Conservation (phyloP, 78 protist species). For the Dictyostelium purpureum region DNA sequence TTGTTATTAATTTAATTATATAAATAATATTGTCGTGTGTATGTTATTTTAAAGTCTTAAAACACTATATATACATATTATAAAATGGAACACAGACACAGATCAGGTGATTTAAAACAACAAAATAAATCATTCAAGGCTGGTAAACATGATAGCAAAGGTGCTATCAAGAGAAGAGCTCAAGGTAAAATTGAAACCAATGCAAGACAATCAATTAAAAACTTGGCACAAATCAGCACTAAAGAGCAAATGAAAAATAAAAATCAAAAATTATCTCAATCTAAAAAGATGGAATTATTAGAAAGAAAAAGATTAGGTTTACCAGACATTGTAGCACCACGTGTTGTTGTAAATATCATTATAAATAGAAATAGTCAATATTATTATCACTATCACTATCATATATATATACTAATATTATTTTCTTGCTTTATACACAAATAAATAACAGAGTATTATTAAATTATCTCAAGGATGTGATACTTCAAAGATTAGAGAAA, state of each 20-base stretch:
- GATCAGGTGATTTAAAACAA: constrained; percentile 74
- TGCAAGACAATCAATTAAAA: constrained; percentile 33
- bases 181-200: constrained; percentile 63
- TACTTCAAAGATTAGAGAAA: neutral
- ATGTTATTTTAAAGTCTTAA: neutral
- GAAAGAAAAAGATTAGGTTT: constrained; percentile 55
- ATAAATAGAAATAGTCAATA: neutral
- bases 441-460: constrained; percentile 6
- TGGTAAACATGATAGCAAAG: constrained; percentile 78
- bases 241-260: neutral
- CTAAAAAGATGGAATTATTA: constrained; percentile 34
- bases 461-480: constrained; percentile 12
- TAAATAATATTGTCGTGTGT: too few relatives aligned
- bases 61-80: neutral
- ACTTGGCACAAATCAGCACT: neutral
- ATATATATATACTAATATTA: too few relatives aligned
- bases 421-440: neutral
- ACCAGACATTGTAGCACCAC: constrained; percentile 52
- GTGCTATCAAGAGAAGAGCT: constrained; percentile 64
- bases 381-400: too few relatives aligned
- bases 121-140: constrained; percentile 58
- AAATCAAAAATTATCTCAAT: neutral
- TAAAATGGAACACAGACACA: constrained; percentile 64
- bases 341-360: constrained; percentile 13
- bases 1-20: too few relatives aligned